Percentiles rank a stretch among this genome's conserved stretches.
Conservation (phyloP, 2,329 filamentous ascomycete genomes). For the Cladobotryum mycophilum region DNA sequence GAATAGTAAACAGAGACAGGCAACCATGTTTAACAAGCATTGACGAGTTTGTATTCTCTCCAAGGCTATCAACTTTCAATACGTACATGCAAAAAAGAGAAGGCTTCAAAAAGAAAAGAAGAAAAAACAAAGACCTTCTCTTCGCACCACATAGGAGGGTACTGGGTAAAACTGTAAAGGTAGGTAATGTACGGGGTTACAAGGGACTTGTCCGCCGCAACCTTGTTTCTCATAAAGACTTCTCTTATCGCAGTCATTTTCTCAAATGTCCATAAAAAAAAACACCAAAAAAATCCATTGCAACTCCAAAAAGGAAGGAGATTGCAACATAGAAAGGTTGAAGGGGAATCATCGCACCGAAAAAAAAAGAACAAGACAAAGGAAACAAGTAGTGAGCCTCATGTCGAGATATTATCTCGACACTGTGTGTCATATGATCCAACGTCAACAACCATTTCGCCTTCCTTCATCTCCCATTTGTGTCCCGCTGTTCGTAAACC, state of each 20-base stretch:
- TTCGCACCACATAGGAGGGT: too few species aligned
- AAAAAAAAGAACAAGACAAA: slow-evolving; percentile 10
- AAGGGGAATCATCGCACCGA: slow-evolving; percentile 18
- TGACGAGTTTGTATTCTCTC: too few species aligned
- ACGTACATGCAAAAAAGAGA: too few species aligned
- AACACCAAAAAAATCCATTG: slow-evolving; percentile 16
- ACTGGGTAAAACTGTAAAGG: too few species aligned
- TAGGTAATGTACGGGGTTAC: too few species aligned
- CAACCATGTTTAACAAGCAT: too few species aligned
- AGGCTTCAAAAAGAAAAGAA: too few species aligned
- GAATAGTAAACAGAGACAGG: too few species aligned
- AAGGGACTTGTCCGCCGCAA: too few species aligned
- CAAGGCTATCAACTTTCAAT: too few species aligned
- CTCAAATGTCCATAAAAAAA: neutral
- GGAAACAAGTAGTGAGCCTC: neutral
- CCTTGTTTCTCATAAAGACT: neutral
- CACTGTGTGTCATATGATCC: slow-evolving; percentile 12
- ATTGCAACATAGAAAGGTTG: slow-evolving; percentile 15
- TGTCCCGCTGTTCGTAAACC: slow-evolving; percentile 19
- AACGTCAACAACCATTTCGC: neutral
- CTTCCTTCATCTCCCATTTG: slow-evolving; percentile 8
- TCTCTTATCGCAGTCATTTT: neutral
- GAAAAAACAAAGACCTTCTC: too few species aligned
- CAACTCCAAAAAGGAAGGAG: slow-evolving; percentile 20
- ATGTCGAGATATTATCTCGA: slow-evolving; percentile 17